Base-by-base conservation (phyloP, 2,329 filamentous ascomycete species). In the Paecilomyces sp. region DNA sequence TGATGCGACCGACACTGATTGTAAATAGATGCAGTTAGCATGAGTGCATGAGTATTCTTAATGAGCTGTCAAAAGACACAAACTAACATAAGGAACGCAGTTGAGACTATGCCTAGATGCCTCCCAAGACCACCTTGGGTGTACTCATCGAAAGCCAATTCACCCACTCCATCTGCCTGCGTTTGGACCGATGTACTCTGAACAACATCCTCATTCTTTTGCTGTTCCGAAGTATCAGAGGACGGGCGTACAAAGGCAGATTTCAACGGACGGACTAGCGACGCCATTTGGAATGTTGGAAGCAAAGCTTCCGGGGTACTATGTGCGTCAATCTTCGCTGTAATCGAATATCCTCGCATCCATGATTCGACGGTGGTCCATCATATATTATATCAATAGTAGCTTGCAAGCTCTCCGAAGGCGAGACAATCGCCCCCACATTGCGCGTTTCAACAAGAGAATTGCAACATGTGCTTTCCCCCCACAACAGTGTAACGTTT, bases 1-100 rank as follows among this genome's bases (percentile, higher is more conserved):
- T 85, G 25, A 89, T 85, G 47, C 86, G 80, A 47, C 36, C 36
- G n/a, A 47, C 36, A 9, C 36, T 47, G 36, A 47, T 22, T 47
- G n/a, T 18, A 6, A 18, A 47, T 18, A 47, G 3, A 33, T 33
- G 7, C 11, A 8, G n/a, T 47, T 47, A 47, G 36, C 15, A 15
- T 18, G 13, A 15, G 36, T n/a, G 18, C 7, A 13, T n/a, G n/a
- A n/a, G n/a, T n/a, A n/a, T n/a, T n/a, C n/a, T 2, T 15, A 18
- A 7, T 6, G 2, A 15, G 36, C 7, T 47, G 8, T 47, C 18
- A 9, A 8, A 18, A 9, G 36, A 47, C 25, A 18, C 18, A 2
- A 30, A 58, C 59, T 51, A 70, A 72, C 63, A 72, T 68, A 55
- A 67, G 55, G 55, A 66, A 67, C 1, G 62, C 64, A 1, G 65